Conservation (phyloP, 2,329 filamentous ascomycete species). For the Pseudocercospora musae region DNA sequence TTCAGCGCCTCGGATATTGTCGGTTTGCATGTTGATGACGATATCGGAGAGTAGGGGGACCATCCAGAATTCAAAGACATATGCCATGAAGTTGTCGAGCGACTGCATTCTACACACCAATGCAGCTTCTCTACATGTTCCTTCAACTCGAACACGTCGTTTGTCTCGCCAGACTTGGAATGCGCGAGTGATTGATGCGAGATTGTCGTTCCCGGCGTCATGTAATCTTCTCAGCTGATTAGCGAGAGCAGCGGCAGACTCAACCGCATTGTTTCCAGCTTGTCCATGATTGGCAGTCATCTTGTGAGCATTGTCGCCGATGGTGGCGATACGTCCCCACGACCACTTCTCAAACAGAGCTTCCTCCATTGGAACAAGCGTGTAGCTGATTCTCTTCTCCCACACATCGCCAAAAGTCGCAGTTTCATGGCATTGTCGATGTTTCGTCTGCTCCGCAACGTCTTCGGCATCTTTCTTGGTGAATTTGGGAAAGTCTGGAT, state of each 20-base stretch:
- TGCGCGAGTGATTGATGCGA: constrained; percentile 1
- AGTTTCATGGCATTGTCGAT: constrained; percentile 25
- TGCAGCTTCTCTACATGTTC: constrained; percentile 18
- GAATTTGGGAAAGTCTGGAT: constrained; percentile 36
- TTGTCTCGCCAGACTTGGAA: constrained; percentile 22
- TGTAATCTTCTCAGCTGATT: constrained; percentile 22
- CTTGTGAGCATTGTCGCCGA: constrained; percentile 30
- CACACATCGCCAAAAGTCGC: constrained; percentile 35
- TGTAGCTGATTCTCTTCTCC: constrained; percentile 28
- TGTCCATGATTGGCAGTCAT: constrained; percentile 26
- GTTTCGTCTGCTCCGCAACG: constrained; percentile 28
- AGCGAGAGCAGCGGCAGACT: constrained; percentile 27
- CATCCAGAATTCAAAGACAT: constrained; percentile 12
- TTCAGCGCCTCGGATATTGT: constrained; percentile 25
- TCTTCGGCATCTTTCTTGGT: constrained; percentile 34
- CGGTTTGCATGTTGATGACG: constrained; percentile 12
- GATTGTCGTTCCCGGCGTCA: not conserved
- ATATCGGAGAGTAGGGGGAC: constrained; percentile 12
- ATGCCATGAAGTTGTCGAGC: constrained; percentile 12
- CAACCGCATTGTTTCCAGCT: constrained; percentile 27
- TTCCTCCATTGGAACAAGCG: constrained; percentile 31
- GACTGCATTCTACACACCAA: constrained; percentile 23
- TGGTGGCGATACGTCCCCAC: constrained; percentile 26
- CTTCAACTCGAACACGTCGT: constrained; percentile 18
- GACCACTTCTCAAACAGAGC: constrained; percentile 27